Percentiles rank a stretch among this genome's conserved stretches.
Evolutionary conservation across 129 eudicot genomes (phyloP).

Genomic region (Tagetes patula): DNA sequence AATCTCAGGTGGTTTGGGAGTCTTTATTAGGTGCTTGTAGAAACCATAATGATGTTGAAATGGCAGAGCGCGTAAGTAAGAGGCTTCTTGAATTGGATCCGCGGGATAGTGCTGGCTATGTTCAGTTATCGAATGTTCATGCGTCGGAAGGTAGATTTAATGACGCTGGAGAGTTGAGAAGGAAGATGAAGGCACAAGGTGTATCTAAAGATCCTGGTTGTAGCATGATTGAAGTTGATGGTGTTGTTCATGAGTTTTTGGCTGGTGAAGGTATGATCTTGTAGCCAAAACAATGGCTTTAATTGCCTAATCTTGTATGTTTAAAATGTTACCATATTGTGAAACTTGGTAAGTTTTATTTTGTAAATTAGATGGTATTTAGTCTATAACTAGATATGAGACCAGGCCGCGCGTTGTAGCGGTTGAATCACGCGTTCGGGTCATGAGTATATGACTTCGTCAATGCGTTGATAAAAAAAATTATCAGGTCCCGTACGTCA

Average conservation of each 20-base stretch:
- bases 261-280: slow-evolving; percentile 47
- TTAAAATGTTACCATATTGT: no score
- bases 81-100: slow-evolving; percentile 49
- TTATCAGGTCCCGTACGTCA: no score
- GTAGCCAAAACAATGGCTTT: background rate
- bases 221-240: slow-evolving; percentile 51
- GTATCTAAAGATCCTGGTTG: slow-evolving; percentile 46
- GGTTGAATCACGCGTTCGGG: no score
- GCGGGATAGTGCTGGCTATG: slow-evolving; percentile 39
- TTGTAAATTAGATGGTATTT: no score
- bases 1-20: slow-evolving; percentile 42
- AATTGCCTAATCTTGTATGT: no score
- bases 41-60: slow-evolving; percentile 30
- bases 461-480: no score
- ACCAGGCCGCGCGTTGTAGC: no score
- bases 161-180: slow-evolving; percentile 36
- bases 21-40: slow-evolving; percentile 53
- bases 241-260: slow-evolving; percentile 47
- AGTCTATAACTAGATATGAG: no score
- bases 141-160: slow-evolving; percentile 38
- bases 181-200: slow-evolving; percentile 44
- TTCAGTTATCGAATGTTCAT: slow-evolving; percentile 44
- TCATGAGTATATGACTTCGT: no score
- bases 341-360: no score
- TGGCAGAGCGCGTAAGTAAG: slow-evolving; percentile 44